phyloP scores from a whole-genome alignment of 2,329 filamentous ascomycete species.

The Trichoderma lentiforme region DNA sequence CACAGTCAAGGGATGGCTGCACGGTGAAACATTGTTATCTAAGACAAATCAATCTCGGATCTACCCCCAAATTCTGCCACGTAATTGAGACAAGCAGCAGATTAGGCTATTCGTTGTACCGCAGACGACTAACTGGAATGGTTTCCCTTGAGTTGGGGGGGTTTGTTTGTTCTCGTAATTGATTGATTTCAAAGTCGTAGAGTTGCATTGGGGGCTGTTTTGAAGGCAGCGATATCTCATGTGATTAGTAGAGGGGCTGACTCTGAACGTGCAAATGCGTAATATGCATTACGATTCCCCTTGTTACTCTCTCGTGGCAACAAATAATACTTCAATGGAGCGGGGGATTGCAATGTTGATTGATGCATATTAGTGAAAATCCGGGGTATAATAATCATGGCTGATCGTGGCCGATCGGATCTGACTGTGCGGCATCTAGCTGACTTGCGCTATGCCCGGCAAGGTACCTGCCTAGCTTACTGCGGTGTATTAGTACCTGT shows the following conservation, averaged over 20 bases:
- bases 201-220: background rate
- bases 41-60: background rate
- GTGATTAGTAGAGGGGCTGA: background rate
- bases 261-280: background rate
- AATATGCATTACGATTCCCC: background rate
- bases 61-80: background rate
- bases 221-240: background rate
- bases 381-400: background rate
- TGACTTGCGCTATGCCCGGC: background rate
- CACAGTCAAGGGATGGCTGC: background rate
- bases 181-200: background rate
- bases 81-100: background rate
- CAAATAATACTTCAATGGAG: background rate
- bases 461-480: background rate
- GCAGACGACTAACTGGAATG: background rate
- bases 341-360: background rate
- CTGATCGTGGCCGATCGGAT: background rate
- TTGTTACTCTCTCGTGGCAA: background rate
- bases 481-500: background rate
- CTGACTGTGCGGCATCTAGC: background rate
- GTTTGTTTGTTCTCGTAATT: background rate
- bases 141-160: background rate
- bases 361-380: background rate
- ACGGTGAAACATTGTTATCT: background rate
- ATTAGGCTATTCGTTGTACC: background rate